Evolutionary conservation across 495 filamentous ascomycete species (phyloP).

Genomic region (Glonium stellatum): DNA sequence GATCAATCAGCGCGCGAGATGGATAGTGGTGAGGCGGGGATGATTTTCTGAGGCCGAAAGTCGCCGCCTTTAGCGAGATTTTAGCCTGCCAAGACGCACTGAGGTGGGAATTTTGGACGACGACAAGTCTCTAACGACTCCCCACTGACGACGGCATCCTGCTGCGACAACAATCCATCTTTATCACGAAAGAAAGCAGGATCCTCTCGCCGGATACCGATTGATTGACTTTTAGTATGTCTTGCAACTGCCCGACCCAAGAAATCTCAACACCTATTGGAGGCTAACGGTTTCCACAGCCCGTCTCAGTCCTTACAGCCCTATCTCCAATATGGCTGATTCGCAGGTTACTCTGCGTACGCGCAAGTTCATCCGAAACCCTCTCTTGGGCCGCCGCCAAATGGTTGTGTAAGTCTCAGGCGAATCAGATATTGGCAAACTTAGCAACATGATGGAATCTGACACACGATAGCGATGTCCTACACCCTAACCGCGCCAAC

Average conservation of each 20-base stretch:
- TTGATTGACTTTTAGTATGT: slow-evolving; percentile 2
- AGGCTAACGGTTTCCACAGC: not conserved
- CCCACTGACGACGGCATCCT: slow-evolving; percentile 14
- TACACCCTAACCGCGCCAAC: slow-evolving; percentile 96
- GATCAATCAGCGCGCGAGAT: not conserved
- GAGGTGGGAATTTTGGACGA: not conserved
- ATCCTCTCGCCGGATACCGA: not conserved
- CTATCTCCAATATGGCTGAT: slow-evolving; percentile 70
- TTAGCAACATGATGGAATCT: slow-evolving; percentile 10
- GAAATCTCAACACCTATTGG: not conserved
- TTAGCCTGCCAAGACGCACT: not conserved
- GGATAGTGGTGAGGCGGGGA: not conserved
- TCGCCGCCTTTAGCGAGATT: not conserved
- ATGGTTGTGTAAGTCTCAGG: slow-evolving; percentile 95
- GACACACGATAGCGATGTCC: slow-evolving; percentile 71
- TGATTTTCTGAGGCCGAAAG: not conserved
- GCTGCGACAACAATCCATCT: slow-evolving; percentile 12
- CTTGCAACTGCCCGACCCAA: not conserved
- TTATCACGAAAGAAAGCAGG: slow-evolving; percentile 13
- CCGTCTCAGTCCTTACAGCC: slow-evolving; percentile 5
- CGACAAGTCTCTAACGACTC: not conserved
- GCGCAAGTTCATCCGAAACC: slow-evolving; percentile 99
- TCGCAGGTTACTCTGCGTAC: slow-evolving; percentile 91
- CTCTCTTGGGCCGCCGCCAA: slow-evolving; percentile 96
- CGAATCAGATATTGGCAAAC: not conserved